Percentiles rank a stretch among this genome's conserved stretches.
phyloP scores from a whole-genome alignment of 176 grass and related monocot species.

The Eleusine coracana region DNA sequence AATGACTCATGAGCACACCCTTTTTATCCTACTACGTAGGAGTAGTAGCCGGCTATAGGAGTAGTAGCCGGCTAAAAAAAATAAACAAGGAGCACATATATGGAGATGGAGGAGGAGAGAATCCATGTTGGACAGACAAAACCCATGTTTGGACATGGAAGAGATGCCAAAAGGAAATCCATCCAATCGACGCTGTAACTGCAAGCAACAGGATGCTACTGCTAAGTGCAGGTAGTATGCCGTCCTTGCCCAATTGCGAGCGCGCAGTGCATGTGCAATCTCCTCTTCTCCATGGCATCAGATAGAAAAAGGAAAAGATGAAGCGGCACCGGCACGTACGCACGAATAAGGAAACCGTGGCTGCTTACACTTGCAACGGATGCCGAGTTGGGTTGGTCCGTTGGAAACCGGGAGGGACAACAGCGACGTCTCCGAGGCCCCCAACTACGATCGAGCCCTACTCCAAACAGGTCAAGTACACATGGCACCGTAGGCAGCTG shows the following conservation, averaged over 20 bases:
- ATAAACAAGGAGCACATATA: too few relatives aligned
- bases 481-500: too few relatives aligned
- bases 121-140: background rate
- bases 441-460: background rate
- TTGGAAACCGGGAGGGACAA: slow-evolving; percentile 7
- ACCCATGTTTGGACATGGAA: background rate
- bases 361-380: background rate
- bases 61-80: too few relatives aligned
- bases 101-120: background rate
- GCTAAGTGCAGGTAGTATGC: background rate
- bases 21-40: too few relatives aligned
- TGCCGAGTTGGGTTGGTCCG: background rate
- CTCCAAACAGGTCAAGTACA: too few relatives aligned
- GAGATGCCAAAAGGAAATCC: background rate
- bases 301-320: background rate
- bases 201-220: background rate
- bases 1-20: too few relatives aligned
- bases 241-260: background rate
- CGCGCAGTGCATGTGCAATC: slow-evolving; percentile 15
- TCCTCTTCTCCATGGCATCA: background rate
- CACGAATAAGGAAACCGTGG: slow-evolving; percentile 42
- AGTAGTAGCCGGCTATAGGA: too few relatives aligned
- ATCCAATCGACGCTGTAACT: slow-evolving; percentile 2
- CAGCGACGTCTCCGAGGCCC: slow-evolving; percentile 13
- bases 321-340: slow-evolving; percentile 3